phyloP scores from a whole-genome alignment of 495 filamentous ascomycete genomes.

The Neurospora sp. region DNA sequence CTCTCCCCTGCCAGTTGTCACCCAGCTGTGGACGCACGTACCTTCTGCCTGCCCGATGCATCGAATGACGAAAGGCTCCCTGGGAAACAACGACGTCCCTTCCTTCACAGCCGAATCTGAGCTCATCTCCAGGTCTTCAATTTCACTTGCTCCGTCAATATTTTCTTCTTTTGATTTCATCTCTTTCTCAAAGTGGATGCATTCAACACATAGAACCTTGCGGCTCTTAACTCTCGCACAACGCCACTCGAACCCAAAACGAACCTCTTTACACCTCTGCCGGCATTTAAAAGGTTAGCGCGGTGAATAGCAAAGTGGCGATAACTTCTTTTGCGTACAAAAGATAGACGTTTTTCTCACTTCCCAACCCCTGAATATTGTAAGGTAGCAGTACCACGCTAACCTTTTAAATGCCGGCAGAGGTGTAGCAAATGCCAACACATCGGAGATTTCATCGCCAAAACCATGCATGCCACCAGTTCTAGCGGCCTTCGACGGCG shows the following conservation, averaged over 20 bases:
- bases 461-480: neutral
- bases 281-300: no score
- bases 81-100: neutral
- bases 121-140: neutral
- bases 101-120: neutral
- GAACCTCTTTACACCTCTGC: neutral
- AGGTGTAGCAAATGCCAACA: neutral
- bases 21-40: neutral
- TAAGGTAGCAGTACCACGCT: no score
- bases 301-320: no score
- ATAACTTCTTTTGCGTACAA: no score
- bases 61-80: neutral
- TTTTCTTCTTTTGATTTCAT: neutral
- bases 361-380: no score
- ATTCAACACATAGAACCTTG: no score
- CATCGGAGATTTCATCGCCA: neutral
- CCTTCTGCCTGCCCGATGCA: neutral
- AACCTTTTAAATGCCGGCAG: no score
- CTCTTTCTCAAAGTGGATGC: neutral
- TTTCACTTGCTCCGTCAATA: neutral
- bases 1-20: neutral
- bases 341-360: no score
- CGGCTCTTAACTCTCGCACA: neutral
- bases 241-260: neutral
- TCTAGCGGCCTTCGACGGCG: neutral